phyloP scores from a whole-genome alignment of 2,329 filamentous ascomycete species.

The Claviceps maximensis region DNA sequence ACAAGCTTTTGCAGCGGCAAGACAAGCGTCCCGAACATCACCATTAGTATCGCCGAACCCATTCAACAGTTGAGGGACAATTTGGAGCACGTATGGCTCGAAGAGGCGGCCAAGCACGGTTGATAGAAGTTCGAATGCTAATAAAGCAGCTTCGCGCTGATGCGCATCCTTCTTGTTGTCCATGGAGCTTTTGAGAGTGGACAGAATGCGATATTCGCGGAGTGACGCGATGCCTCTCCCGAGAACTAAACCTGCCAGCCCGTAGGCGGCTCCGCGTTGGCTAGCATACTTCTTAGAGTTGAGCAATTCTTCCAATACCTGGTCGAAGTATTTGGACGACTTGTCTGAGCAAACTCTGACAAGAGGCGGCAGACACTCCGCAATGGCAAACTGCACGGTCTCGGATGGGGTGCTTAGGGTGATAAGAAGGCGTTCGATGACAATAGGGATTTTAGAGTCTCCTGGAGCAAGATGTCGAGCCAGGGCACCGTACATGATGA shows the following conservation, averaged over 20 bases:
- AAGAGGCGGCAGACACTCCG: conserved; percentile 86
- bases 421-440: conserved; percentile 72
- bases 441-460: conserved; percentile 77
- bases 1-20: conserved; percentile 87
- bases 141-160: conserved; percentile 74
- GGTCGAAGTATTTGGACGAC: conserved; percentile 64
- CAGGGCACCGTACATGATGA: conserved; percentile 91
- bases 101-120: conserved; percentile 77
- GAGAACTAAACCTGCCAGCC: conserved; percentile 76
- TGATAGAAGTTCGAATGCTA: conserved; percentile 85
- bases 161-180: conserved; percentile 92
- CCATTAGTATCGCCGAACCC: conserved; percentile 81
- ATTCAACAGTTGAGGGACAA: conserved; percentile 77
- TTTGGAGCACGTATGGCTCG: conserved; percentile 92
- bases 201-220: conserved; percentile 75
- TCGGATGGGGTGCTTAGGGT: conserved; percentile 92
- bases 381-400: conserved; percentile 91
- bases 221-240: conserved; percentile 77
- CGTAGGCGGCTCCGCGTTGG: conserved; percentile 87
- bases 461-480: conserved; percentile 74
- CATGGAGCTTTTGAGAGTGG: conserved; percentile 63
- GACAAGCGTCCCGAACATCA: conserved; percentile 83
- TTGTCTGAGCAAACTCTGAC: conserved; percentile 69
- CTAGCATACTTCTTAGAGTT: conserved; percentile 84
- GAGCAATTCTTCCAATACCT: conserved; percentile 70